Evolutionary conservation across 2,329 filamentous ascomycete species (phyloP), one percentile per base, ranked within the genome.

Genomic region (Ophiostoma tasmaniense): DNA sequence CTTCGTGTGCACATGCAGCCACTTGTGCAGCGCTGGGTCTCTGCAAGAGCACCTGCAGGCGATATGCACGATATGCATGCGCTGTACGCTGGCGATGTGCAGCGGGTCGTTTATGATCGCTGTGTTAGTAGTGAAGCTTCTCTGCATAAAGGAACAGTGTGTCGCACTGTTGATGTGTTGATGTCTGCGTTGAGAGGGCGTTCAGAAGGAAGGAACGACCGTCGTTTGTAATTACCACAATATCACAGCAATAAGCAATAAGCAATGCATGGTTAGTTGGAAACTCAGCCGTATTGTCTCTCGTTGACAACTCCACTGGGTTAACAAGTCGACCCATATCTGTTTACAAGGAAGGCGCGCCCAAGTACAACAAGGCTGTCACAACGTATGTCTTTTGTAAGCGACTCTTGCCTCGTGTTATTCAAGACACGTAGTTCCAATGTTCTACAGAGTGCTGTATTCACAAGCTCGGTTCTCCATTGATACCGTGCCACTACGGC

Each of bases 61-160:
- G 17, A 22, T 62, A 62, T 62, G 59, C 59, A 35, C 59, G 30
- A 35, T 62, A 62, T 35, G 59, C 59, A 62, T 64, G 61, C 61
- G 61, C 61, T 64, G 59, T 64, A 64, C 55, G 25, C 28, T n/a
- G 55, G 55, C 25, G 55, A 33, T 62, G 28, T 17, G 50, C 11
- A 59, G 50, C 50, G 50, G 50, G 52, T 59, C 25, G 28, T 25
- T 22, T 22, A 22, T 37, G 20, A 30, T 5, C 33, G 8, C 3
- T 25, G 1, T 13, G 20, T n/a, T 45, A 45, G 42, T 45, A 45
- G 20, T 45, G 25, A 33, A 30, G 25, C 14, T 30, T 30, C 20
- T 64, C 10, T 64, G 61, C n/a, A 39, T 14, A 14, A 39, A 37
- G 2, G 37, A 20, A 64, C 61, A 20, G 61, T 62, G 59, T 35